Percentiles rank a stretch among this genome's conserved stretches.
phyloP scores from a whole-genome alignment of 441 rosid genomes.

The Erodium moschatum region DNA sequence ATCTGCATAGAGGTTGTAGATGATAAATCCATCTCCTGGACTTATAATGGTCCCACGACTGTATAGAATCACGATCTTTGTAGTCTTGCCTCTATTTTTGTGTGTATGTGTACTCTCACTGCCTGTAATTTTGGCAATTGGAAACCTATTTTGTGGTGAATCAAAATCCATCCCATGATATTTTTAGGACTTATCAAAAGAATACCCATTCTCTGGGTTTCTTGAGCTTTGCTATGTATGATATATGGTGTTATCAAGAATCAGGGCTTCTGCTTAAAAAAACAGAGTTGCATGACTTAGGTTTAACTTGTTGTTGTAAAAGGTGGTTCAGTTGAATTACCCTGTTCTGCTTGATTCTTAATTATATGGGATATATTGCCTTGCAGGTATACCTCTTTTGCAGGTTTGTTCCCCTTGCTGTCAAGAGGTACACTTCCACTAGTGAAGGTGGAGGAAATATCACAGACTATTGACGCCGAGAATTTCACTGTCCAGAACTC shows the following conservation, averaged over 20 bases:
- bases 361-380: not conserved
- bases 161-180: not conserved
- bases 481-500: constrained; percentile 70
- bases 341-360: too few relatives aligned
- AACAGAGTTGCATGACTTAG: not conserved
- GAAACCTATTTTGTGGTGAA: not conserved
- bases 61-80: not conserved
- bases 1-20: not conserved
- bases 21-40: not conserved
- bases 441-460: constrained; percentile 82
- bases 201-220: not conserved
- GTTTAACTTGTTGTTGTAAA: not conserved
- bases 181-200: not conserved
- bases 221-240: not conserved
- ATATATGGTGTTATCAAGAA: not conserved
- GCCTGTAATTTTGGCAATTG: not conserved
- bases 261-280: too few relatives aligned
- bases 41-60: not conserved
- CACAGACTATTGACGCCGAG: constrained; percentile 80
- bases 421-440: constrained; percentile 52
- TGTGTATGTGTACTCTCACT: not conserved
- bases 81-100: not conserved
- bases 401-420: constrained; percentile 69
- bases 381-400: constrained; percentile 78
- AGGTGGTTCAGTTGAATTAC: too few relatives aligned